Evolutionary conservation across 1,284 basidiomycete species (phyloP).

Genomic region (Naganishia liquefaciens): DNA sequence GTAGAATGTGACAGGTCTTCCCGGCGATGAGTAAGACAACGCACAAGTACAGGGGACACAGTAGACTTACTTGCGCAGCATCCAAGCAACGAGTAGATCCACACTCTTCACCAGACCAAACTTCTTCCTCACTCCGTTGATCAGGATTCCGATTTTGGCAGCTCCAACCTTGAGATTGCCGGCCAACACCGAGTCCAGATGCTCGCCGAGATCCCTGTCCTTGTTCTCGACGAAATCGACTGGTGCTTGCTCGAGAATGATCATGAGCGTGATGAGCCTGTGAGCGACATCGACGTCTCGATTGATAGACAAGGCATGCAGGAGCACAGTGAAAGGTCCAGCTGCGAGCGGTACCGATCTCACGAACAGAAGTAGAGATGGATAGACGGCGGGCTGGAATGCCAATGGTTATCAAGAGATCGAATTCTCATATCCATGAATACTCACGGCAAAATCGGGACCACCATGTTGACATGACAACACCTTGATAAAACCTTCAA

Average conservation of each 20-base stretch:
- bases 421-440: not conserved
- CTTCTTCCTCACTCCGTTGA: conserved; percentile 46
- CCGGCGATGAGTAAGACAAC: not conserved
- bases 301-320: conserved; percentile 43
- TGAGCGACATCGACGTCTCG: conserved; percentile 50
- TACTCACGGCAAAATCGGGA: conserved; percentile 47
- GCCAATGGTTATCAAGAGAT: too few relatives aligned
- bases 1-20: conserved; percentile 30
- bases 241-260: conserved; percentile 47
- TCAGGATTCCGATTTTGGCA: conserved; percentile 33
- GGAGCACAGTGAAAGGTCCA: conserved; percentile 46
- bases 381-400: conserved; percentile 49
- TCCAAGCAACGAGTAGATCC: conserved; percentile 25
- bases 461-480: conserved; percentile 42
- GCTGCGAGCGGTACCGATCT: conserved; percentile 48
- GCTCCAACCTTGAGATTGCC: conserved; percentile 37
- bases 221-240: conserved; percentile 39
- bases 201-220: conserved; percentile 34
- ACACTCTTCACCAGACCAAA: conserved; percentile 44
- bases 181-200: conserved; percentile 38
- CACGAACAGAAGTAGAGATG: conserved; percentile 50
- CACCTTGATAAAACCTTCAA: conserved; percentile 46
- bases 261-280: conserved; percentile 49
- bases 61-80: conserved; percentile 24
- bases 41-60: not conserved